phyloP scores from a whole-genome alignment of 768 basidiomycete genomes.

The Suillus decipiens region DNA sequence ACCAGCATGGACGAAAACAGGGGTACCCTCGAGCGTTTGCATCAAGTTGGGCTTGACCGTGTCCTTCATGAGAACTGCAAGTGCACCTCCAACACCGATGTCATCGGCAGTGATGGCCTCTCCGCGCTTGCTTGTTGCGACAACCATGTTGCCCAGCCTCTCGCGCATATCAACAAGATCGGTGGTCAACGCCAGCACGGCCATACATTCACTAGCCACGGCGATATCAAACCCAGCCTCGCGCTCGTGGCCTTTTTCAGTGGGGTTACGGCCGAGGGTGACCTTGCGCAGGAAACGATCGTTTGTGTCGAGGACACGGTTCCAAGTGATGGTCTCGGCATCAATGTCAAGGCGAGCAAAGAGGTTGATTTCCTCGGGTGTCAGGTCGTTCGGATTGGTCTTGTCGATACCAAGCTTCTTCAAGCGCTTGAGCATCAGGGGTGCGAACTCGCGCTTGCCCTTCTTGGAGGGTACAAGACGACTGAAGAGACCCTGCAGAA shows the following conservation, averaged over 20 bases:
- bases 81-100: slow-evolving; percentile 90
- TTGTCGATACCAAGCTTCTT: slow-evolving; percentile 95
- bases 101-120: slow-evolving; percentile 96
- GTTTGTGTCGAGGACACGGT: slow-evolving; percentile 95
- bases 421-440: slow-evolving; percentile 94
- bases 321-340: slow-evolving; percentile 92
- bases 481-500: slow-evolving; percentile 70
- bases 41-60: slow-evolving; percentile 99
- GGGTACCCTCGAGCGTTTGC: slow-evolving; percentile 98
- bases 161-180: slow-evolving; percentile 89
- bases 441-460: slow-evolving; percentile 91
- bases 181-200: slow-evolving; percentile 90
- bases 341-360: slow-evolving; percentile 95
- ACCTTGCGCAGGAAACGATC: slow-evolving; percentile 96
- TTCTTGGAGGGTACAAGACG: slow-evolving; percentile 93
- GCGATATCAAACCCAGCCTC: slow-evolving; percentile 95
- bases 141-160: slow-evolving; percentile 94
- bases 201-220: slow-evolving; percentile 98
- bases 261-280: slow-evolving; percentile 86
- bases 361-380: slow-evolving; percentile 85
- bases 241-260: slow-evolving; percentile 88
- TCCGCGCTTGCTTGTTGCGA: slow-evolving; percentile 89
- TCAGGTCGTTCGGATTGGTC: slow-evolving; percentile 88
- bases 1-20: slow-evolving; percentile 98
- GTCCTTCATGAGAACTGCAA: slow-evolving; percentile 97